Conservation (phyloP, 176 grass and related monocot species). For the Pontederia crassipes region DNA sequence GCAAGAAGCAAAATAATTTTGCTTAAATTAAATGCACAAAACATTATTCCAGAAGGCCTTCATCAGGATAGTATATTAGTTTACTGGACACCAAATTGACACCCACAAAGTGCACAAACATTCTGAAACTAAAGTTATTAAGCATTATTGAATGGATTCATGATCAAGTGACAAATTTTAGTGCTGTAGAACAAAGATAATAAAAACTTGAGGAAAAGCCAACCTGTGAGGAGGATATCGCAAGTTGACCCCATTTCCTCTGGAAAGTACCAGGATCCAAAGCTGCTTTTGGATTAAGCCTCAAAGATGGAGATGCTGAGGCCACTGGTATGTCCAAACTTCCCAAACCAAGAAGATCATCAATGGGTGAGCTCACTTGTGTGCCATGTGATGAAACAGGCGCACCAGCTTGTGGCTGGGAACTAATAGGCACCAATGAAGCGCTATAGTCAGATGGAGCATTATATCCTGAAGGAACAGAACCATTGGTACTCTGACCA, state of each 20-base stretch:
- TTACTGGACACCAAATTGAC: no score
- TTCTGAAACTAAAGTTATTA: no score
- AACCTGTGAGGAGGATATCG: slow-evolving; percentile 69
- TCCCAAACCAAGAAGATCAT: slow-evolving; percentile 88
- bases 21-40: no score
- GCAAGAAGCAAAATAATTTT: no score
- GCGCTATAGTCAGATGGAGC: slow-evolving; percentile 56
- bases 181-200: not conserved
- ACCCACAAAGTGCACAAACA: no score
- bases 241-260: slow-evolving; percentile 87
- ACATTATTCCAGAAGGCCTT: no score
- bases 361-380: slow-evolving; percentile 50
- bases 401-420: slow-evolving; percentile 36
- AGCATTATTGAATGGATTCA: no score
- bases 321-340: slow-evolving; percentile 17
- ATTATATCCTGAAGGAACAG: slow-evolving; percentile 62
- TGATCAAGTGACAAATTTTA: not conserved
- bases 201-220: not conserved
- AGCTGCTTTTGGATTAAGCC: slow-evolving; percentile 65
- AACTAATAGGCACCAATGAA: slow-evolving; percentile 33
- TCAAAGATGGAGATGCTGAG: slow-evolving; percentile 35
- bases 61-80: no score
- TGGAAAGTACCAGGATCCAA: slow-evolving; percentile 90
- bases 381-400: slow-evolving; percentile 26
- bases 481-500: slow-evolving; percentile 39